Conservation (phyloP, 768 basidiomycete species). For the Chalciporus sphaerocephalus region DNA sequence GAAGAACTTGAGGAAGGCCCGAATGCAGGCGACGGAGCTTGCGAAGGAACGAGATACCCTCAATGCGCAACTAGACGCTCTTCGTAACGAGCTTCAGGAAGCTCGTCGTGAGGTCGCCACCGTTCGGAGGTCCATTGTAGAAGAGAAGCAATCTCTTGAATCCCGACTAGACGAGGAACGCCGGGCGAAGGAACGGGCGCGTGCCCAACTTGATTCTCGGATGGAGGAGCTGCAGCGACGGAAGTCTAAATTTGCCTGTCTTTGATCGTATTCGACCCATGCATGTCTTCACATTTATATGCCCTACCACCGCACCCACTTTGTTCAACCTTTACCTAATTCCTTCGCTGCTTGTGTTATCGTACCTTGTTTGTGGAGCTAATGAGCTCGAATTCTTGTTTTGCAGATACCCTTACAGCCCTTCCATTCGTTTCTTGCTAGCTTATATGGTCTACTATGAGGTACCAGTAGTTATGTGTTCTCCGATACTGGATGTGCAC, state of each 20-base stretch:
- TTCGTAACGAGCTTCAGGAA: conserved; percentile 71
- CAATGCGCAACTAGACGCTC: conserved; percentile 55
- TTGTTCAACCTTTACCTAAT: conserved; percentile 11
- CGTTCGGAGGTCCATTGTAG: conserved; percentile 74
- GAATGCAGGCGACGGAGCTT: conserved; percentile 88
- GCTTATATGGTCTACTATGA: conserved; percentile 35
- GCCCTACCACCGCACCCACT: neutral
- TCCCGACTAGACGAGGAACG: conserved; percentile 82
- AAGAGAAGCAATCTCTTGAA: conserved; percentile 86
- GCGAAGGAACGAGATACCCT: conserved; percentile 81
- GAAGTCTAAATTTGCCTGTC: conserved; percentile 90
- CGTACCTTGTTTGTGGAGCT: conserved; percentile 28
- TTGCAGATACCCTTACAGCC: conserved; percentile 29
- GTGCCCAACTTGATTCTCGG: conserved; percentile 80
- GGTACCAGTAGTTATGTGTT: conserved; percentile 21
- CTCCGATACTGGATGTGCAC: conserved; percentile 12
- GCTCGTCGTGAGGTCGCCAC: conserved; percentile 75
- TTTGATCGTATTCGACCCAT: conserved; percentile 42
- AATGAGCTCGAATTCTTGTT: conserved; percentile 20
- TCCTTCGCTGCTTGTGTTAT: conserved; percentile 28
- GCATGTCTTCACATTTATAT: conserved; percentile 3
- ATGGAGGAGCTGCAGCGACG: conserved; percentile 81
- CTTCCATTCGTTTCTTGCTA: conserved; percentile 21
- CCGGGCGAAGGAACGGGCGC: conserved; percentile 81
- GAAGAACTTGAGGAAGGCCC: conserved; percentile 90